Evolutionary conservation across 2,329 filamentous ascomycete genomes (phyloP), one percentile per base, ranked within the genome.

Genomic region (Mycogone perniciosa): DNA sequence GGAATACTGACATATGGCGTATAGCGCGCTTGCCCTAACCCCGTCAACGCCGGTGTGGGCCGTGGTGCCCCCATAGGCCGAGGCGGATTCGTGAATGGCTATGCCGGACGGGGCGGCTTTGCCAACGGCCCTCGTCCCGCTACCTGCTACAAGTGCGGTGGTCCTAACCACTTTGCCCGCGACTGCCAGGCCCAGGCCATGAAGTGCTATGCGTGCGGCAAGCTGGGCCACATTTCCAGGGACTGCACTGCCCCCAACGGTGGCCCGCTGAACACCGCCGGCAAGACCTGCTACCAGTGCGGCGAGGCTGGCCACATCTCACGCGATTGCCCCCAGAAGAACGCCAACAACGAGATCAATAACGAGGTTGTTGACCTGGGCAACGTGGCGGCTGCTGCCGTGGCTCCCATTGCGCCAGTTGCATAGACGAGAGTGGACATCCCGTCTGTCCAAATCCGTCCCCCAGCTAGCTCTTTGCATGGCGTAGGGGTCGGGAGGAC

Each of bases 261-360:
- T 51, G 93, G 93, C 27, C 90, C 92, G 43, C 79, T 97, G 60
- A 96, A 93, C 81, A 95, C 89, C 57, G 89, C 89, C 56, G 92
- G 92, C 67, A 99, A 97, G 84, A 96, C 91, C 58, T 99, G 93
- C 82, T 99, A 99, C 77, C 87, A 91, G 71, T 99, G 93, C 68
- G 89, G 92, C 59, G 88, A 96, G 76, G 84, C 90, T 52, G 93
- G 93, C 48, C 92, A 97, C 73, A 97, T 97, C 71, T 95, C 89
- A 53, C 87, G 92, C 57, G 92, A 97, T 62, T 96, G 93, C 77
- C 87, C 90, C 53, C 71, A 90, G 82, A 84, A 86, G 82, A 71
- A 66, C 60, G 68, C 71, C 57, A 73, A 71, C 60, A 75, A 73
- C 60, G 79, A 81, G 57, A 71, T 77, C 49, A 65, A 62, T 52